Evolutionary conservation across 768 basidiomycete species (phyloP), one percentile per base, ranked within the genome.

Genomic region (Tephrocybe sp.): DNA sequence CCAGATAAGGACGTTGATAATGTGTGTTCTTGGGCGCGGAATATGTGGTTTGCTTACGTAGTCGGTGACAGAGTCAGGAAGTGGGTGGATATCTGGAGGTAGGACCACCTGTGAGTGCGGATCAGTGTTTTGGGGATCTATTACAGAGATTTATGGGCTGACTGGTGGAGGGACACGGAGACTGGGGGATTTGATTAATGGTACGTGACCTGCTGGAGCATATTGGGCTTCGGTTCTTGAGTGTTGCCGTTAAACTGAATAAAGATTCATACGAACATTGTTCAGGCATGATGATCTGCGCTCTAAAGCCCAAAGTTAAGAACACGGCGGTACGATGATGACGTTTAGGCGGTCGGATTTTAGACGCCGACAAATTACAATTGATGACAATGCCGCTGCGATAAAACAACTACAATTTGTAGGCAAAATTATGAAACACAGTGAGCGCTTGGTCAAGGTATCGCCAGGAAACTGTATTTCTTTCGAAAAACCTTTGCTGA

Each of bases 121-220:
- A 47, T 41, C 18, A 47, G 21, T 34, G 21, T 27, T 37, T 25
- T 41, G 16, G 32, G 28, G 40, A 26, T 13, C 45, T 47, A 30
- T 24, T 6, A 42, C 27, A n/a, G 12, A 16, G 22, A 28, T 35
- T 22, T 38, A 9, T 16, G 18, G 35, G 47, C 77, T 15, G 57
- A 95, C 95, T 9, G 85, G 86, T 57, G 76, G 78, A 1, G 95
- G 94, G 2, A 96, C 83, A 40, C 92, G 84, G 15, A 97, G 78
- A 51, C 90, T 90, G 0, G 94, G 96, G 2, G 91, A 92, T 68
- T 95, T 91, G 67, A 97, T 96, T 38, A 98, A 72, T 0, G 95
- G 94, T 2, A 93, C 84, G 43, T 75, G 76, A 3, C 83, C 75
- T 15, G 84, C 87, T 1, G 89, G 80, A 0, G 85, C 78, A 64